Conservation (phyloP, 2,329 filamentous ascomycete species). For the Ceratocystis harringtonii region DNA sequence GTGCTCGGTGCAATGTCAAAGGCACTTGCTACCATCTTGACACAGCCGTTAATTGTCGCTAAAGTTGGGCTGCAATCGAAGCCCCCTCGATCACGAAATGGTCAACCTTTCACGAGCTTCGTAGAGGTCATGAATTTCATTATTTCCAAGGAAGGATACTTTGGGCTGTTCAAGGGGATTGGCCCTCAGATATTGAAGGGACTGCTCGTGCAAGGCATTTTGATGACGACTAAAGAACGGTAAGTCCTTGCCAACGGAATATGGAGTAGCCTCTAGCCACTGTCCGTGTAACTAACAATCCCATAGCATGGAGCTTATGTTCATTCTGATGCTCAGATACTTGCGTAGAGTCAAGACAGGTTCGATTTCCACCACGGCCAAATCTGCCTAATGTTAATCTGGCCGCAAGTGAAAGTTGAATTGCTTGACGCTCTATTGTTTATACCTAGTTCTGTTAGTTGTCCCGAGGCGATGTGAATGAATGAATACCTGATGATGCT, state of each 20-base stretch:
- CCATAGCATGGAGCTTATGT: slow-evolving; percentile 67
- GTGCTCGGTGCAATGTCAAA: slow-evolving; percentile 90
- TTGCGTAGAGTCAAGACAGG: slow-evolving; percentile 46
- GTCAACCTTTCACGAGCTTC: slow-evolving; percentile 88
- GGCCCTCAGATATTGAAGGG: slow-evolving; percentile 88
- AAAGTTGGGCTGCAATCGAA: slow-evolving; percentile 94
- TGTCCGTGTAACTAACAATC: background rate
- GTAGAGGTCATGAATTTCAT: slow-evolving; percentile 92
- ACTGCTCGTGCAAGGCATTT: slow-evolving; percentile 77
- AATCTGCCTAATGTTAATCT: background rate
- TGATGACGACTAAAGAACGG: slow-evolving; percentile 99
- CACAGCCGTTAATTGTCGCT: slow-evolving; percentile 90
- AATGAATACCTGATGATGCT: background rate
- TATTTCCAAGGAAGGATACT: slow-evolving; percentile 65
- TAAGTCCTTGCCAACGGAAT: slow-evolving; percentile 27
- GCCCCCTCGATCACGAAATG: slow-evolving; percentile 67
- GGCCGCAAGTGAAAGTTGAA: background rate
- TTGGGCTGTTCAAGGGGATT: slow-evolving; percentile 92
- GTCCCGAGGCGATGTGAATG: too few species aligned
- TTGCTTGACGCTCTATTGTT: too few species aligned
- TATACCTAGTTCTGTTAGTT: too few species aligned
- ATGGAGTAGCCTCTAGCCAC: background rate
- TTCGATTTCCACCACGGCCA: background rate
- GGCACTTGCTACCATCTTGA: slow-evolving; percentile 74
- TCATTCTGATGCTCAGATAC: slow-evolving; percentile 74